Evolutionary conservation across 2,329 filamentous ascomycete genomes (phyloP), one percentile per base, ranked within the genome.

Genomic region (Fusarium lyarnte): DNA sequence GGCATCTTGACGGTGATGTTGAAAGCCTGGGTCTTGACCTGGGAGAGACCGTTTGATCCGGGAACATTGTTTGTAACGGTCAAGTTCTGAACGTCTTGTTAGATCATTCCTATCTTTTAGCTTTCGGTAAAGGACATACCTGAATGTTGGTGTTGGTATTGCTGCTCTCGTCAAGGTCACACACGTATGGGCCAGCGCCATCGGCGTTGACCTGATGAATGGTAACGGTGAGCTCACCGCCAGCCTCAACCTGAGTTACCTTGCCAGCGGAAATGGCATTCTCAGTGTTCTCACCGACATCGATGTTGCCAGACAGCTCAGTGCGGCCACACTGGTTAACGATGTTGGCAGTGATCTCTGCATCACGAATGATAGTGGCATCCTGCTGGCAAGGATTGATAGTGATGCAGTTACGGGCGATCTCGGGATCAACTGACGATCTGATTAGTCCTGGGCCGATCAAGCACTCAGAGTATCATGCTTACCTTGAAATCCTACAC

Each of bases 171-270:
- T 89, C 87, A 5, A 89, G 76, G 69, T 88, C 87, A 63, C 88
- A 90, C 4, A 80, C 74, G 70, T 87, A 90, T 4, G 88, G 88
- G 0, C 87, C 90, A 66, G 88, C 90, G 64, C 90, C 90, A 73
- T 92, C 90, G 41, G 84, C 84, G 81, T 92, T 92, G 79, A 92
- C 89, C 79, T 92, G 90, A 81, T 91, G 90, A 14, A 92, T 83
- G 3, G 89, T 91, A 85, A 92, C 91, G 2, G 64, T 82, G 35
- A 89, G 42, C 42, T 81, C 67, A 41, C 80, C 81, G 35, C 87
- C 87, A 4, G 81, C 72, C 69, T 83, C 77, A 58, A 89, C 87
- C 62, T 85, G 80, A 4, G 88, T 89, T 8, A 90, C 85, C 8
- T 81, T 76, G 3, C 74, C 70, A 8, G 83, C 84, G 10, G 84